A percentile compares a stretch with the other conserved stretches of the same genome.
These are phyloP conservation scores for Lactifluus piperatus DNA, from an alignment of 768 basidiomycete genomes.

Conservation along the genomic window DNA sequence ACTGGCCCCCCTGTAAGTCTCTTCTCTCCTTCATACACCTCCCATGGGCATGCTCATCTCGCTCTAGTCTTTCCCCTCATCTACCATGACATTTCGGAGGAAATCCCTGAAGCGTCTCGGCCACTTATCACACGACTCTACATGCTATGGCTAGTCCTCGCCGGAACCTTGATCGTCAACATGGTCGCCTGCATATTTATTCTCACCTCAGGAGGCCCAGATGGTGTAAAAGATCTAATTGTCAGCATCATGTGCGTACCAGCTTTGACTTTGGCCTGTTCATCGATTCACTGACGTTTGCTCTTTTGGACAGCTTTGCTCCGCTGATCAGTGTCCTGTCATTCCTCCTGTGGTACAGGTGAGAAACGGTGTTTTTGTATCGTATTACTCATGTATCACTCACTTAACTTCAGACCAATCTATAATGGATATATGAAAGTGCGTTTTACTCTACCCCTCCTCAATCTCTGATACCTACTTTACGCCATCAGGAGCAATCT, in stretches of 20 bases:
- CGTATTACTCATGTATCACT: constrained; percentile 12
- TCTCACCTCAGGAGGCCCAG: constrained; percentile 63
- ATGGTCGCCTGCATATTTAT: constrained; percentile 85
- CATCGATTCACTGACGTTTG: constrained; percentile 22
- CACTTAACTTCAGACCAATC: constrained; percentile 54
- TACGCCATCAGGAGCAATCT: constrained; percentile 68
- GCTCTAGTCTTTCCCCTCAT: constrained; percentile 82
- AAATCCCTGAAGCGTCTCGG: constrained; percentile 77
- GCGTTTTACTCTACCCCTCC: constrained; percentile 21
- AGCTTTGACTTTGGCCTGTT: not conserved
- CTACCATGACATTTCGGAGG: constrained; percentile 86
- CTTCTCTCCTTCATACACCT: constrained; percentile 1
- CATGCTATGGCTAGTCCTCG: constrained; percentile 88
- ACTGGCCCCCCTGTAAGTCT: constrained; percentile 84
- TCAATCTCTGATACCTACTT: constrained; percentile 14
- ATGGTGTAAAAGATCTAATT: constrained; percentile 74
- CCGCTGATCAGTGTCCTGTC: constrained; percentile 69
- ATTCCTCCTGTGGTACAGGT: constrained; percentile 96
- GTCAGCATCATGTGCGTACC: constrained; percentile 67
- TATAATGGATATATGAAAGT: constrained; percentile 99
- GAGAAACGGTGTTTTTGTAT: constrained; percentile 23
- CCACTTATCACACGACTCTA: constrained; percentile 80
- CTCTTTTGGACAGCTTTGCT: constrained; percentile 48
- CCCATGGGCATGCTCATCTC: not conserved
- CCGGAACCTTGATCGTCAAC: constrained; percentile 77